A percentile compares a stretch with the other conserved stretches of the same genome.
Conservation (phyloP, 1,284 basidiomycete species). For the Trametes sp. region DNA sequence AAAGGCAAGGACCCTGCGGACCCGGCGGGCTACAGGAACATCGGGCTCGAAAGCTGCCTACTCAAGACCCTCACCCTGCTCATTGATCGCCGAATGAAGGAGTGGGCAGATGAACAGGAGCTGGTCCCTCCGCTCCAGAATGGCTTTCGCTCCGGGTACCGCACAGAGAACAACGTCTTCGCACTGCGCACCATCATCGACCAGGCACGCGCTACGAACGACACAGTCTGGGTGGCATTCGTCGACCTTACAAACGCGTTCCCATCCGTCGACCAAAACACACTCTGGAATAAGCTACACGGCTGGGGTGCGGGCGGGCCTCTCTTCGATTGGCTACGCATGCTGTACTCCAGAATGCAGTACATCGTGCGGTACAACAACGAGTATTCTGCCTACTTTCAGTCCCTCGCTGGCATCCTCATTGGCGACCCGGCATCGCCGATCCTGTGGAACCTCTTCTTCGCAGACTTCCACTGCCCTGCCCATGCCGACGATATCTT, state of each 20-base stretch:
- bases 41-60: constrained; percentile 44
- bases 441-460: too few relatives aligned
- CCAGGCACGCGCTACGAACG: constrained; percentile 21
- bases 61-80: constrained; percentile 42
- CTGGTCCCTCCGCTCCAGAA: constrained; percentile 37
- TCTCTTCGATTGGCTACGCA: constrained; percentile 44
- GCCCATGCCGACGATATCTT: constrained; percentile 27
- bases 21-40: constrained; percentile 33
- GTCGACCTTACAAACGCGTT: constrained; percentile 45
- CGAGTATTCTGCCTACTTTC: constrained; percentile 38
- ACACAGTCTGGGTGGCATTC: constrained; percentile 39
- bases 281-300: constrained; percentile 41
- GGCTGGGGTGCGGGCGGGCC: constrained; percentile 33
- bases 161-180: constrained; percentile 39
- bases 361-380: too few relatives aligned
- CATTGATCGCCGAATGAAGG: constrained; percentile 26
- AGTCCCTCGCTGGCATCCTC: constrained; percentile 36
- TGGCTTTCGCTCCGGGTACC: constrained; percentile 33
- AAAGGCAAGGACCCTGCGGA: constrained; percentile 31
- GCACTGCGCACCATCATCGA: constrained; percentile 39
- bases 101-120: constrained; percentile 25
- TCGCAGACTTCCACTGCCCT: constrained; percentile 33
- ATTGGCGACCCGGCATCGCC: constrained; percentile 43
- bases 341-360: constrained; percentile 34
- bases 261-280: constrained; percentile 41